Evolutionary conservation across 257 asterid species (phyloP).

Genomic region (Nicotiana attenuata): DNA sequence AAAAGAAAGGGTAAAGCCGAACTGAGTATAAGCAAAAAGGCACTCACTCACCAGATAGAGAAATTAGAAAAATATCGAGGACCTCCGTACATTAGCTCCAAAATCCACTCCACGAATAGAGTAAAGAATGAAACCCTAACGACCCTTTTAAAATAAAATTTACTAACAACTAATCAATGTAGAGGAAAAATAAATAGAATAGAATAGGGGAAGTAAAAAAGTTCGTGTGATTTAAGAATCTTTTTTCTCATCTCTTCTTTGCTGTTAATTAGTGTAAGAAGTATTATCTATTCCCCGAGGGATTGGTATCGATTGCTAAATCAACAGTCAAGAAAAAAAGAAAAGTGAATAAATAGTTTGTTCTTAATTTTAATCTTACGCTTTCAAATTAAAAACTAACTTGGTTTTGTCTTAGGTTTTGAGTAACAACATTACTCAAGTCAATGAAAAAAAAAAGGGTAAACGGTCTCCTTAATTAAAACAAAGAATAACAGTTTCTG

Average conservation of each 20-base stretch:
- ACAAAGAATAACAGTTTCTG: not conserved
- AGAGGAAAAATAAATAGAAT: not conserved
- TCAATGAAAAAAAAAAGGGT: not conserved
- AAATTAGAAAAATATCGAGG: conserved; percentile 37
- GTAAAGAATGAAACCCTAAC: conserved; percentile 32
- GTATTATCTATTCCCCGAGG: too few relatives aligned
- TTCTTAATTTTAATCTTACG: not conserved
- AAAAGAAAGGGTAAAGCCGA: conserved; percentile 31
- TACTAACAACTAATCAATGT: not conserved
- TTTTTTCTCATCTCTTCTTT: conserved; percentile 9
- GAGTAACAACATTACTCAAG: not conserved
- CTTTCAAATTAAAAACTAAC: not conserved
- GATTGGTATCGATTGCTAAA: conserved; percentile 13
- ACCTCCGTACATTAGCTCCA: conserved; percentile 12
- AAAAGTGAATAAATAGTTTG: not conserved
- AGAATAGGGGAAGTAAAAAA: conserved; percentile 11
- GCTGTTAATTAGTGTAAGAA: not conserved
- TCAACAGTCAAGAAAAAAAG: conserved; percentile 7
- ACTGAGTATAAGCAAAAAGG: conserved; percentile 10
- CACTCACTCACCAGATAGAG: conserved; percentile 36
- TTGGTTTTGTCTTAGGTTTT: not conserved
- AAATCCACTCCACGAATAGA: conserved; percentile 30
- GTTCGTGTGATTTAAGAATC: conserved; percentile 53
- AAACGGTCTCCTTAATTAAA: not conserved
- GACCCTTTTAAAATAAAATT: conserved; percentile 12